These are phyloP conservation scores for Scheffersomyces stipitis DNA, from an alignment of 805 yeast genomes.

Conservation along the genomic window DNA sequence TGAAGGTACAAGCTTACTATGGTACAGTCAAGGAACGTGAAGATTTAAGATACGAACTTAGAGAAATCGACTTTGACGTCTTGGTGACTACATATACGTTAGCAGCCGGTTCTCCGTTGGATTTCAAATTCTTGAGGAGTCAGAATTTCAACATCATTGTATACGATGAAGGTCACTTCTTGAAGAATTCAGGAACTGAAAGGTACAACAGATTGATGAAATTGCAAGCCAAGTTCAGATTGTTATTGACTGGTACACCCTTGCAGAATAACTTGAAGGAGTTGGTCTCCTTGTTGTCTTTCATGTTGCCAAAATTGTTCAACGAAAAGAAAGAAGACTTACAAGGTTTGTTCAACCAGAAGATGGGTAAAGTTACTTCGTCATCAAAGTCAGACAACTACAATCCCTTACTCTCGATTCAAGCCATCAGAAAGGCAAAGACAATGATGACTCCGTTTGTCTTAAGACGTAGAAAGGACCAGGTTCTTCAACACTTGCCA, in stretches of 20 bases:
- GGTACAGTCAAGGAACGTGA: conserved; percentile 85
- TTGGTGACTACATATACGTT: conserved; percentile 91
- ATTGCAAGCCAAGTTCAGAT: conserved; percentile 77
- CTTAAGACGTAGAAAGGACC: conserved; percentile 85
- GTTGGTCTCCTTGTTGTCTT: conserved; percentile 83
- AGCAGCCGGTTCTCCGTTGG: conserved; percentile 84
- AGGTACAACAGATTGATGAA: conserved; percentile 86
- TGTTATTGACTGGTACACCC: conserved; percentile 94
- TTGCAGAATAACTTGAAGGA: conserved; percentile 90
- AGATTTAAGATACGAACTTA: conserved; percentile 71
- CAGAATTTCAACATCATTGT: conserved; percentile 83
- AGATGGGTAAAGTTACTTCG: conserved; percentile 62
- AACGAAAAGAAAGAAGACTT: conserved; percentile 80
- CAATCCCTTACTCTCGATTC: conserved; percentile 83
- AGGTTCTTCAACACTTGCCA: conserved; percentile 88
- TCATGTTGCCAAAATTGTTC: conserved; percentile 83
- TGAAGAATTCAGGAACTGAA: conserved; percentile 86
- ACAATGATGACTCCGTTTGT: conserved; percentile 99
- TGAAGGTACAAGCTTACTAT: conserved; percentile 88
- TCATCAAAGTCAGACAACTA: conserved; percentile 33
- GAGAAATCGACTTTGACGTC: conserved; percentile 69
- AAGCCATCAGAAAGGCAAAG: conserved; percentile 90
- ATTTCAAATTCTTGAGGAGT: conserved; percentile 71
- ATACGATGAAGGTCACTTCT: conserved; percentile 97
- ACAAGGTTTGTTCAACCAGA: conserved; percentile 81